Percentiles rank a stretch among this genome's conserved stretches.
These are phyloP conservation scores for Colletotrichum chlorophyti DNA, from an alignment of 2,329 filamentous ascomycete genomes.

Conservation along the genomic window DNA sequence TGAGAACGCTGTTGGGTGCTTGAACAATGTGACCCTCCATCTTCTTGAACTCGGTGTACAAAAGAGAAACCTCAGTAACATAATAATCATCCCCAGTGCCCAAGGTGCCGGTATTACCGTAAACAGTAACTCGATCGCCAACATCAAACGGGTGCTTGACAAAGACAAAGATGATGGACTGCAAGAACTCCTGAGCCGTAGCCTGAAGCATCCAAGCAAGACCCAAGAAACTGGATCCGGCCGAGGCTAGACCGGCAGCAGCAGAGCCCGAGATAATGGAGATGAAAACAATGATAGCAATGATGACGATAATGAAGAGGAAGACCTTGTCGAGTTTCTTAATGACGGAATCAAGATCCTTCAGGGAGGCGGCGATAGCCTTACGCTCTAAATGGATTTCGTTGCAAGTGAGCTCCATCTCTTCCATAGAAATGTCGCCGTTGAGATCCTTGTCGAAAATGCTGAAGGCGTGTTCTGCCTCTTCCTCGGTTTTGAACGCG, in stretches of 20 bases:
- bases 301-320: conserved; percentile 82
- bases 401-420: conserved; percentile 90
- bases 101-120: conserved; percentile 83
- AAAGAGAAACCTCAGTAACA: conserved; percentile 89
- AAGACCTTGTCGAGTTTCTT: conserved; percentile 89
- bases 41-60: conserved; percentile 98
- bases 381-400: conserved; percentile 96
- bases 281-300: conserved; percentile 85
- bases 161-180: conserved; percentile 94
- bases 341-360: conserved; percentile 94
- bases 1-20: conserved; percentile 92
- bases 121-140: conserved; percentile 89
- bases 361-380: conserved; percentile 91
- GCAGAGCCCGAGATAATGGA: conserved; percentile 89
- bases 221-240: conserved; percentile 85
- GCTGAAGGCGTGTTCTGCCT: conserved; percentile 85
- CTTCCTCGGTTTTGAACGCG: conserved; percentile 83
- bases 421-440: conserved; percentile 94
- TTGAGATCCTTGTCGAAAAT: conserved; percentile 98
- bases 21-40: conserved; percentile 97
- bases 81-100: conserved; percentile 92
- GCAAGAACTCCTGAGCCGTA: conserved; percentile 92
- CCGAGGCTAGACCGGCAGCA: conserved; percentile 88
- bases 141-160: conserved; percentile 98
- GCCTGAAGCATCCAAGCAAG: conserved; percentile 92